Base-by-base conservation (phyloP, 495 filamentous ascomycete species). In the Jackrogersella minutella region DNA sequence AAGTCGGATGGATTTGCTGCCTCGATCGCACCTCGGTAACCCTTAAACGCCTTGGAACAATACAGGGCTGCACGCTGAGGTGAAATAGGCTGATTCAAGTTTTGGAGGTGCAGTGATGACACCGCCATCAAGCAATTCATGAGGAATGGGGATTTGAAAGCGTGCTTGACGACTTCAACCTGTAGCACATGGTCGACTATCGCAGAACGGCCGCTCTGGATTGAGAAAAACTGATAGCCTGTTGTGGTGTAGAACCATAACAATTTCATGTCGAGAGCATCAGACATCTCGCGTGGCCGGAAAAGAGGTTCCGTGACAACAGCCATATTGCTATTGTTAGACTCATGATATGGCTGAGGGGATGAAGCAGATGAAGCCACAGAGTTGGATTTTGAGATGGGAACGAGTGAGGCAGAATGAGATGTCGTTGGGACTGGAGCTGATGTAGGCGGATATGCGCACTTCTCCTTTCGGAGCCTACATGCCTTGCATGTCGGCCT, bases 111-210 rank as follows among this genome's bases (percentile, higher is more conserved):
- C 24, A 80, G 66, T 6, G 82, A 77, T 3, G 83, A 68, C 8
- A 82, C 69, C n/a, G 73, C 81, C 55, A 85, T 79, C 4, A 84
- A 22, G 40, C 73, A 76, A 54, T 85, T 70, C 76, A 85, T 79
- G n/a, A 85, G 74, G 44, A 82, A 85, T 0, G 79, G 80, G 28
- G 74, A 76, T 41, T 74, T 62, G 50, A 82, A 81, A 39, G 80
- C 82, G 19, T 81, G 75, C 50, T 82, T 74, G 37, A 81, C 75
- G 11, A 84, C 51, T 11, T 74, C 76, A n/a, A 78, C 72, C 43
- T 73, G 70, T 16, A 85, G 71, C 50, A 79, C 64, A 41, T 77
- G 54, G 52, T 78, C 73, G 46, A 83, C 63, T 4, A 44, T 37
- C 17, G 68, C 52, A 5, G 73, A 69, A 2, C 62, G 63, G 7